phyloP scores from a whole-genome alignment of 352 stramenopile genomes.

The Phytophthora syringae region DNA sequence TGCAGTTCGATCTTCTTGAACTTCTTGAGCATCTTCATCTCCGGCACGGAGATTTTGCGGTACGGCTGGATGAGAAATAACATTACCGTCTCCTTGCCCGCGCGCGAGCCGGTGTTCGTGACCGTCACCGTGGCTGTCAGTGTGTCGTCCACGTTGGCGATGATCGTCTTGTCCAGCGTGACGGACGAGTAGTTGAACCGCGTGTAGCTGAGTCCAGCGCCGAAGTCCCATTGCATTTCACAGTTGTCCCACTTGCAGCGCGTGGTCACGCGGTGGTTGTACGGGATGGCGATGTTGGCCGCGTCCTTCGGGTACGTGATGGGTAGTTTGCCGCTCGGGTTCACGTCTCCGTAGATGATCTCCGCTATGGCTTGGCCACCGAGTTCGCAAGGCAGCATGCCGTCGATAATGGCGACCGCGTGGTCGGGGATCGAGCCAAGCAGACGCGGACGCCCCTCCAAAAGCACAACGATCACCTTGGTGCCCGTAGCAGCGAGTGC shows the following conservation, averaged over 20 bases:
- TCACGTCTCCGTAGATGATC: conserved; percentile 79
- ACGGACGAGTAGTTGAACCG: conserved; percentile 62
- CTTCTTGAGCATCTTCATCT: no score
- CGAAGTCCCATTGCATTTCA: conserved; percentile 71
- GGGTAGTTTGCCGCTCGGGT: no score
- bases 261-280: no score
- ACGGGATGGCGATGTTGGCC: no score
- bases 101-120: no score
- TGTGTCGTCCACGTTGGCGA: conserved; percentile 29
- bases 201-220: conserved; percentile 77
- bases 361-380: conserved; percentile 86
- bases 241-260: conserved; percentile 57
- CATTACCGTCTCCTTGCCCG: no score
- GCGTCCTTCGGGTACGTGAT: no score
- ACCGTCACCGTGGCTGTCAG: no score
- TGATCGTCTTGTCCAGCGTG: conserved; percentile 38
- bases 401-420: conserved; percentile 76
- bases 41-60: no score
- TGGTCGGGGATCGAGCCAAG: conserved; percentile 57
- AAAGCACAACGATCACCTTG: conserved; percentile 78
- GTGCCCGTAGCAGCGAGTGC: conserved; percentile 59
- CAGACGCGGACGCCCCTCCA: conserved; percentile 77
- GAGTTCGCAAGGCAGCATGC: conserved; percentile 71
- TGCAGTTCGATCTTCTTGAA: no score
- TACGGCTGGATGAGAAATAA: no score